Percentiles rank a stretch among this genome's conserved stretches.
These are phyloP conservation scores for Sporisorium iseilematis-ciliati DNA, from an alignment of 1,284 basidiomycete genomes.

Conservation along the genomic window DNA sequence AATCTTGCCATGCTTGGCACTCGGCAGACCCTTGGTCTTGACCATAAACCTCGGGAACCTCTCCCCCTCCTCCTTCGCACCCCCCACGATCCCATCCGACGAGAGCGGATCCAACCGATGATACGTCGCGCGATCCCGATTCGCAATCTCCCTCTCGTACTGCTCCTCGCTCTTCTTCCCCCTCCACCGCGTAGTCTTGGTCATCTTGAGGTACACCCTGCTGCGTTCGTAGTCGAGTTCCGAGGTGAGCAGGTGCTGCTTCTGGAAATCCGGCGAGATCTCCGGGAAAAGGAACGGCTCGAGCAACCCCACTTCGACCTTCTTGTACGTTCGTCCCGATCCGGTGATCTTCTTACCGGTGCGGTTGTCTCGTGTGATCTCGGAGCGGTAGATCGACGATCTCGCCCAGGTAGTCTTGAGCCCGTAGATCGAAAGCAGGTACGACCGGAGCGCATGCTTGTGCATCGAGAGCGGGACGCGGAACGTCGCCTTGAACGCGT, in stretches of 20 bases:
- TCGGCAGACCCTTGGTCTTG: constrained; percentile 49
- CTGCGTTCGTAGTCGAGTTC: constrained; percentile 58
- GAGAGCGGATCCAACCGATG: constrained; percentile 28
- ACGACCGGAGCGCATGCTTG: constrained; percentile 89
- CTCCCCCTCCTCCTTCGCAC: constrained; percentile 8
- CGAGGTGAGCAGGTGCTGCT: constrained; percentile 48
- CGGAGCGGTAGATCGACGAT: constrained; percentile 81
- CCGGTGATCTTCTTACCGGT: constrained; percentile 74
- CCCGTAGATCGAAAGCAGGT: constrained; percentile 83
- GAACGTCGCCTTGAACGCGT: constrained; percentile 94
- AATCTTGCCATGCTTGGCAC: constrained; percentile 60
- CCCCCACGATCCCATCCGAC: constrained; percentile 14
- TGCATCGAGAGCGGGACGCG: constrained; percentile 84
- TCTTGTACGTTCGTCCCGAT: constrained; percentile 60
- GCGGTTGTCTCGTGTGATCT: constrained; percentile 42
- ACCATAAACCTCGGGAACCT: constrained; percentile 44
- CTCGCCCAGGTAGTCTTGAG: constrained; percentile 88
- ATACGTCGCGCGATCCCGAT: constrained; percentile 16
- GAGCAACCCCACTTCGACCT: constrained; percentile 67
- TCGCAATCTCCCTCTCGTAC: constrained; percentile 41
- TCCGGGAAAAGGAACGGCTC: constrained; percentile 69
- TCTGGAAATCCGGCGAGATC: constrained; percentile 53
- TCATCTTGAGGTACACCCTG: constrained; percentile 61
- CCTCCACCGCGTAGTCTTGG: constrained; percentile 58
- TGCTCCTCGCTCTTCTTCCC: constrained; percentile 43